phyloP scores from a whole-genome alignment of 169 alveolate species.

The Cryptosporidium parvum region DNA sequence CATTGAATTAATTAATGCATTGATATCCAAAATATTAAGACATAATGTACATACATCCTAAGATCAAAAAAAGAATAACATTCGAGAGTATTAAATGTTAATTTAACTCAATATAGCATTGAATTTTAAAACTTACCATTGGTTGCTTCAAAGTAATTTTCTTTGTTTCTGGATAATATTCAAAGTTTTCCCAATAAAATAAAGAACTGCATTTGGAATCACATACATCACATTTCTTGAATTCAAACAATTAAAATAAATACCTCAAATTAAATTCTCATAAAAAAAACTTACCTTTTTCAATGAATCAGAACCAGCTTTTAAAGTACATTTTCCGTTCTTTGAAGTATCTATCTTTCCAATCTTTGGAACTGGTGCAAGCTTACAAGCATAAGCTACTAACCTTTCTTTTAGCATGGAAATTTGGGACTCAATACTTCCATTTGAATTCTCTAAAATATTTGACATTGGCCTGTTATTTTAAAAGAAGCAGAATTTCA shows the following conservation, averaged over 20 bases:
- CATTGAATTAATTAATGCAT: slow-evolving; percentile 9
- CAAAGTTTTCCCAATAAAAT: slow-evolving; percentile 36
- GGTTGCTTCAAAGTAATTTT: slow-evolving; percentile 2
- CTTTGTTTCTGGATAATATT: background rate
- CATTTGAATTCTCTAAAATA: background rate
- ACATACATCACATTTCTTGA: slow-evolving; percentile 47
- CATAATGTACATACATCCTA: slow-evolving; percentile 62
- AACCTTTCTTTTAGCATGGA: slow-evolving; percentile 15
- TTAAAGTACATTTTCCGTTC: slow-evolving; percentile 13
- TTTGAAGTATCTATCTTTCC: slow-evolving; percentile 25
- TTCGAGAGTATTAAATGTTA: background rate
- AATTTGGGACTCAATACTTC: slow-evolving; percentile 40
- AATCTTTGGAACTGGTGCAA: slow-evolving; percentile 66
- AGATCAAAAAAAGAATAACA: background rate
- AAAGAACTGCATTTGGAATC: background rate
- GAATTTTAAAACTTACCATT: slow-evolving; percentile 25
- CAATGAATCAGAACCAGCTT: too few species aligned
- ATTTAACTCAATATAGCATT: background rate
- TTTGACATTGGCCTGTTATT: background rate
- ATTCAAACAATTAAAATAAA: background rate
- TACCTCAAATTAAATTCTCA: background rate
- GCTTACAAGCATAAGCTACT: slow-evolving; percentile 20
- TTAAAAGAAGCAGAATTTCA: background rate
- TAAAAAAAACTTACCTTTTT: slow-evolving; percentile 14
- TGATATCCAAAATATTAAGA: slow-evolving; percentile 47